Evolutionary conservation across 116 monocot species (phyloP).

Genomic region (Phalaenopsis hybrid): DNA sequence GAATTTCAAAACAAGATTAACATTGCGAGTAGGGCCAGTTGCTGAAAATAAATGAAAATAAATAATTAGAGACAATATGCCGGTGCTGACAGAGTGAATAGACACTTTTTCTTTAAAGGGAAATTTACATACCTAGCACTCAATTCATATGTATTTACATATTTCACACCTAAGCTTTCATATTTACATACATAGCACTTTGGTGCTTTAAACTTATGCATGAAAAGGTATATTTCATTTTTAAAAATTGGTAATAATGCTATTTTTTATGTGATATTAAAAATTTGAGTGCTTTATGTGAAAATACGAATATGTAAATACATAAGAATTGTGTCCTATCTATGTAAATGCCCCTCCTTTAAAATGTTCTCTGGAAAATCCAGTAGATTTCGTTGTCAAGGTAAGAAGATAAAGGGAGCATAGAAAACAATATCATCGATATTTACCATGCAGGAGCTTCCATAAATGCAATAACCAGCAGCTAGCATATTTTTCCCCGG

Average conservation of each 20-base stretch:
- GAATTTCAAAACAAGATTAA: not conserved
- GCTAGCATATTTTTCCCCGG: slow-evolving; percentile 86
- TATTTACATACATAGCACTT: too few species aligned
- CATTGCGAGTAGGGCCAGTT: not conserved
- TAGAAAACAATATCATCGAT: not conserved
- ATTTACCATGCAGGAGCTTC: slow-evolving; percentile 91
- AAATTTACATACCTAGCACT: too few species aligned
- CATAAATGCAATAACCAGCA: slow-evolving; percentile 99
- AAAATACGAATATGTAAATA: too few species aligned
- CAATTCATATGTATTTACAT: too few species aligned
- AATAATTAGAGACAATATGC: not conserved
- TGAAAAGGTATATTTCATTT: too few species aligned
- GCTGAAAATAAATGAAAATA: not conserved
- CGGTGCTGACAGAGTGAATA: not conserved
- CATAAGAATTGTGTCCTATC: too few species aligned
- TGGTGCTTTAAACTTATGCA: too few species aligned
- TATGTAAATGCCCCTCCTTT: not conserved
- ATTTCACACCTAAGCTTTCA: too few species aligned
- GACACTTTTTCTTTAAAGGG: not conserved
- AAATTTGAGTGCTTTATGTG: too few species aligned
- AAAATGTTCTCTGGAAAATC: not conserved
- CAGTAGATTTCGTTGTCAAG: not conserved
- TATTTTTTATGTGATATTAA: too few species aligned
- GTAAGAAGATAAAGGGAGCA: not conserved
- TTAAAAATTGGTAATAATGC: too few species aligned